These are phyloP conservation scores for Sporothrix pallida DNA, from an alignment of 2,329 filamentous ascomycete species.

Conservation along the genomic window DNA sequence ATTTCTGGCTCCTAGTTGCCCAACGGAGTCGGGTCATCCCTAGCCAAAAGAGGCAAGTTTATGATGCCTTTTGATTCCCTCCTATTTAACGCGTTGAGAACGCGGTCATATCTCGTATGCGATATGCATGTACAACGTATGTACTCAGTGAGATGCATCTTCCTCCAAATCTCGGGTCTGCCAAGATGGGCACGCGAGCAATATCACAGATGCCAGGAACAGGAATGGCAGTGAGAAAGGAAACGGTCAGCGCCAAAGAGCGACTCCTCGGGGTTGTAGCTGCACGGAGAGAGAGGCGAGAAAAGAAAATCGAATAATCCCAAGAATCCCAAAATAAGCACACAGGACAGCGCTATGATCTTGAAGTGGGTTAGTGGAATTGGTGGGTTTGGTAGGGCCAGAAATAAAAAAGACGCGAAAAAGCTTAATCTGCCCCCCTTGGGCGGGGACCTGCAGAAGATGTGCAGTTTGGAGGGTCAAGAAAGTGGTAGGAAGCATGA, in stretches of 20 bases:
- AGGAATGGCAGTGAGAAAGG: not conserved
- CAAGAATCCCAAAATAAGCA: not conserved
- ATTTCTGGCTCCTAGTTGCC: not conserved
- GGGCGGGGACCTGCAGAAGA: not conserved
- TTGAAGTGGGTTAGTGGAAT: not conserved
- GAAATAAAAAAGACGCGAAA: not conserved
- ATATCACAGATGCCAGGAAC: not conserved
- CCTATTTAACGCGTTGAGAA: not conserved
- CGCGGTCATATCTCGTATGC: too few relatives aligned
- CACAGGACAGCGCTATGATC: not conserved
- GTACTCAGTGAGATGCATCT: too few relatives aligned
- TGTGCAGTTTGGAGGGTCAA: too few relatives aligned
- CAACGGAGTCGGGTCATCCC: not conserved
- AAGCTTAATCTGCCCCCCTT: not conserved
- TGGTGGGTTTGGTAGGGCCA: not conserved
- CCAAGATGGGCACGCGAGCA: not conserved
- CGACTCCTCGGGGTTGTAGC: not conserved
- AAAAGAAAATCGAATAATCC: not conserved
- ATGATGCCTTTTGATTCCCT: not conserved
- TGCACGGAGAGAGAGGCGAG: not conserved
- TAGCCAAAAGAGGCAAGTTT: not conserved
- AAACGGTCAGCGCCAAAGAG: not conserved
- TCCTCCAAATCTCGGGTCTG: not conserved
- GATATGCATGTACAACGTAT: too few relatives aligned
- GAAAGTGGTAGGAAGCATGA: too few relatives aligned